Evolutionary conservation across 2,329 filamentous ascomycete genomes (phyloP), one percentile per base, ranked within the genome.

Genomic region (Alternaria incomplexa): DNA sequence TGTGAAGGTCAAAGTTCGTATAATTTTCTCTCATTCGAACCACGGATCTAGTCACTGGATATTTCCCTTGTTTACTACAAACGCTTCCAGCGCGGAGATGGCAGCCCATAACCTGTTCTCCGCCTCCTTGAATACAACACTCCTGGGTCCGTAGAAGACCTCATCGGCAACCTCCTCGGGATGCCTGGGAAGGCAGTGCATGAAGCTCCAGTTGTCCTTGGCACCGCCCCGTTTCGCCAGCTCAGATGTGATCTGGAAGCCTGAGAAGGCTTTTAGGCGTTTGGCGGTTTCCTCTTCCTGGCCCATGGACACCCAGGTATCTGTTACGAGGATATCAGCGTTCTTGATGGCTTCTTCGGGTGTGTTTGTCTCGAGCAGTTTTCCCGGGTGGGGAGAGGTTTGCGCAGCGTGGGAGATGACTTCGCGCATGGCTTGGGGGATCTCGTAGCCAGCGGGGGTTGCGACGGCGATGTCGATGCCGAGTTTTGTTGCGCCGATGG

Each of bases 291-390:
- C 96, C 60, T 88, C 88, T 81, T 99, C 96, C 81, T 98, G 95
- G 50, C 96, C 96, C 96, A 99, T 99, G 1, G 93, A 97, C 30
- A 99, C 88, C 96, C 96, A 99, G 1, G 96, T 99, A 76, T 99
- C 96, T 1, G 96, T 99, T 22, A 98, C 93, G 61, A 99, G 84
- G 56, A 98, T 87, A 78, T 99, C 91, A 4, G 96, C 95, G 67
- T 90, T 84, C 83, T 92, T 92, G 76, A 97, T 89, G 1, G 86
- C 96, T 74, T 97, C 92, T 77, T 96, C 92, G 0, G 95, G 96
- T 1, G 91, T 83, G 22, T 86, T 91, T 0, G 93, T 96, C 81
- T 97, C 91, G 6, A 82, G 83, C 32, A 97, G 85, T 70, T 86
- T 89, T 15, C 92, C 92, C 2, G 90, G 85, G 0, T 82, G 85